Base-by-base conservation (phyloP, 208 protist genomes). In the Leishmania aethiopica region DNA sequence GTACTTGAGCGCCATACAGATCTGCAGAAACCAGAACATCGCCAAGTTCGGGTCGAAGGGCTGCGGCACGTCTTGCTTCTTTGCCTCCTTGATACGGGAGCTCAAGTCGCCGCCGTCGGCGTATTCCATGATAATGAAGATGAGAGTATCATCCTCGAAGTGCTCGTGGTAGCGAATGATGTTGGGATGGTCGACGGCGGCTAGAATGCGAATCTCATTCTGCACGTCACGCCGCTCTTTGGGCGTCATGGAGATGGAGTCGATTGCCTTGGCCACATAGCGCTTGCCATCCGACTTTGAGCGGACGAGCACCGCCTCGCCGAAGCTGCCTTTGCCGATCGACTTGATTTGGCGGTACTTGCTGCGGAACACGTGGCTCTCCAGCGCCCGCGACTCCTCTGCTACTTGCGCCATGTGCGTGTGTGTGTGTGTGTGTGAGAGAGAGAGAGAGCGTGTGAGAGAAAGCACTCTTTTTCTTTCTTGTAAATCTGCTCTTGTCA, bases 41-140 rank as follows among this genome's bases (percentile, higher is more conserved):
- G 91, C 93, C 53, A 96, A 77, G 37, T 97, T 89, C 25, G 96
- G 92, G 47, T 97, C 93, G 84, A 98, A 98, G 25, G 86, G 93
- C 75, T 89, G 81, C 49, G 88, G 80, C 22, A 82, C 77, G 17
- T 96, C 91, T 76, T 92, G 72, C 79, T 92, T 93, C 83, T 96
- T 93, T 37, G 97, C 92, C n/a, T 98, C 89, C 78, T 98, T 96
- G 60, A 97, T 97, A 77, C 98, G 86, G 15, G 92, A 90, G 84
- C 90, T 96, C 66, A 98, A 78, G 74, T 96, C 92, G 0, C 96
- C 95, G 49, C 95, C 97, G 81, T 97, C 95, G 72, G 95, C 96
- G 89, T 97, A 98, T 84, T 98, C 95, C 94, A 98, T 98, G 28
- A 96, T 92, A 81, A 98, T 98, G 76, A 97, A 98, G 60, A 97